These are phyloP conservation scores for Fusarium verrucosum DNA, from an alignment of 2,329 filamentous ascomycete genomes.

Conservation along the genomic window DNA sequence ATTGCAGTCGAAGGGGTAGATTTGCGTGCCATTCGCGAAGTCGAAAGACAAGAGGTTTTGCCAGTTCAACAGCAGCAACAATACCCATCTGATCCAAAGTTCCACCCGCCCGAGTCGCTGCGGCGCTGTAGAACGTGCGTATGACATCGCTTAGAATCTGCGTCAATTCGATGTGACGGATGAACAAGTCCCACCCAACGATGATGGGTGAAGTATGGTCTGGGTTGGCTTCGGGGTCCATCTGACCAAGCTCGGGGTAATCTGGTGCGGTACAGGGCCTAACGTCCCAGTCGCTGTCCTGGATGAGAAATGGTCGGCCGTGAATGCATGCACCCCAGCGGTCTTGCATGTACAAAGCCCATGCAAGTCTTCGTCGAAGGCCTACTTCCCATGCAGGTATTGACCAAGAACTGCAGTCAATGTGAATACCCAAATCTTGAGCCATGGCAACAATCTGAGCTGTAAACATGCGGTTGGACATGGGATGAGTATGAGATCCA, in stretches of 20 bases:
- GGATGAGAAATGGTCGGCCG: conserved; percentile 65
- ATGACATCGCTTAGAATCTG: conserved; percentile 62
- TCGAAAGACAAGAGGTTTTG: conserved; percentile 48
- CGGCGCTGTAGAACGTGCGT: conserved; percentile 57
- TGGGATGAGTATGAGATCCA: conserved; percentile 33
- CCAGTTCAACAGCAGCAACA: conserved; percentile 48
- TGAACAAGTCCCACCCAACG: conserved; percentile 59
- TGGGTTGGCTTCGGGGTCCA: conserved; percentile 47
- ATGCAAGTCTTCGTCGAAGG: conserved; percentile 67
- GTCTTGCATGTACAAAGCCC: conserved; percentile 73
- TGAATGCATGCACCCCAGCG: conserved; percentile 68
- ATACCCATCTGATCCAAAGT: conserved; percentile 48
- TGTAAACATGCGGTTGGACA: conserved; percentile 57
- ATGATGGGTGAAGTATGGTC: conserved; percentile 55
- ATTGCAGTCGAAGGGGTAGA: conserved; percentile 57
- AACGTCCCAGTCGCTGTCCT: conserved; percentile 64
- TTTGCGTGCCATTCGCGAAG: conserved; percentile 56
- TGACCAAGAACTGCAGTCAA: conserved; percentile 70
- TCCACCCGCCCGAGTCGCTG: conserved; percentile 45
- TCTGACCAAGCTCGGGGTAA: conserved; percentile 51
- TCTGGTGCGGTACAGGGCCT: conserved; percentile 48
- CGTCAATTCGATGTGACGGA: conserved; percentile 60
- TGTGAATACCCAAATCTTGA: conserved; percentile 67
- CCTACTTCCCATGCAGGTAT: conserved; percentile 71
- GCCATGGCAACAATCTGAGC: conserved; percentile 65